Evolutionary conservation across 2,329 filamentous ascomycete species (phyloP).

Genomic region (Aspergillus fumigatiaffinis): DNA sequence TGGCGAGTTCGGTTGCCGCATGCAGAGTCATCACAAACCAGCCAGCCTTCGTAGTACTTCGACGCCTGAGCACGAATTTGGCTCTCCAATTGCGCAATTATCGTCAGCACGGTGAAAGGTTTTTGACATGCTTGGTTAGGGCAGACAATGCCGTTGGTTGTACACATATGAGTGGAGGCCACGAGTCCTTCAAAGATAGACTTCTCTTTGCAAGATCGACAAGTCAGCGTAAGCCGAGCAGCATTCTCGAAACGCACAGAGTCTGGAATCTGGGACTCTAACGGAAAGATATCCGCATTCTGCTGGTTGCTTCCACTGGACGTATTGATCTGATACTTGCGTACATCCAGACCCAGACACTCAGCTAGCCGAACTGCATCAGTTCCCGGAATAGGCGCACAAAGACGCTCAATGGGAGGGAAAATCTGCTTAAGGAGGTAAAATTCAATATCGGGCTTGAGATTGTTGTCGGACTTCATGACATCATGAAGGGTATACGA

Average conservation of each 20-base stretch:
- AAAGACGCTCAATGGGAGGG: constrained; percentile 94
- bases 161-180: constrained; percentile 56
- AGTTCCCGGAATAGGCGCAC: constrained; percentile 90
- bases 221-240: constrained; percentile 70
- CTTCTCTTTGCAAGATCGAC: constrained; percentile 70
- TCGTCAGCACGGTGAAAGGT: constrained; percentile 63
- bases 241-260: constrained; percentile 83
- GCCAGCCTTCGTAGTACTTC: constrained; percentile 87
- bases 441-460: constrained; percentile 92
- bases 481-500: constrained; percentile 85
- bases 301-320: constrained; percentile 50
- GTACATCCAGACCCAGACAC: constrained; percentile 85
- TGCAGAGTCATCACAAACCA: constrained; percentile 82
- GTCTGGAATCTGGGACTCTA: constrained; percentile 93
- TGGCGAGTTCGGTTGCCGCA: constrained; percentile 85
- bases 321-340: constrained; percentile 74
- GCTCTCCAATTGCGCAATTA: constrained; percentile 83
- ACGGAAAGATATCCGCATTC: constrained; percentile 73
- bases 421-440: constrained; percentile 98
- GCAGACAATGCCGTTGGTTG: constrained; percentile 72
- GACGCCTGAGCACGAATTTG: constrained; percentile 74
- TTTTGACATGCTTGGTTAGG: constrained; percentile 59
- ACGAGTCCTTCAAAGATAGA: constrained; percentile 74
- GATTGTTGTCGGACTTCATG: constrained; percentile 66
- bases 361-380: constrained; percentile 87